Conservation (phyloP, 73 alveolate species). For the Paramecium primaurelia region DNA sequence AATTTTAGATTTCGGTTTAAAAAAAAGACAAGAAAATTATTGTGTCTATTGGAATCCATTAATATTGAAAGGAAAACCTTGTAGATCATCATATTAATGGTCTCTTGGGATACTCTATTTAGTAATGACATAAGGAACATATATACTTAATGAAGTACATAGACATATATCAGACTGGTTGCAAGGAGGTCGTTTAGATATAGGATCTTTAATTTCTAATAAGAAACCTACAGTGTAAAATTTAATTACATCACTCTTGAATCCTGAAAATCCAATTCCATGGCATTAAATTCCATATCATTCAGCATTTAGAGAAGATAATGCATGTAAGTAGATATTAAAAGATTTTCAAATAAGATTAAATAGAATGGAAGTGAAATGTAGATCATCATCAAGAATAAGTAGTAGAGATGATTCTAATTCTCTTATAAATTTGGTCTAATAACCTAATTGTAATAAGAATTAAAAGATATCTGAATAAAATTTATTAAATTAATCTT, state of each 20-base stretch:
- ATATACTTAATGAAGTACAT: background rate
- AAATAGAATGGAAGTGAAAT: background rate
- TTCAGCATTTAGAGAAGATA: conserved; percentile 33
- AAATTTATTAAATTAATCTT: background rate
- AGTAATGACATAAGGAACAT: conserved; percentile 28
- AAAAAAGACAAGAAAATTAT: conserved; percentile 4
- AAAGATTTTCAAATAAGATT: background rate
- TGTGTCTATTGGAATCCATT: conserved; percentile 42
- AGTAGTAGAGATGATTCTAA: conserved; percentile 8
- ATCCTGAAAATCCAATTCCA: conserved; percentile 33
- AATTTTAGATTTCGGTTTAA: conserved; percentile 16
- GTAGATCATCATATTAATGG: background rate
- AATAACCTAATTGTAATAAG: background rate
- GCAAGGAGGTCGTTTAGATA: conserved; percentile 13
- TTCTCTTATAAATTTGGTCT: background rate
- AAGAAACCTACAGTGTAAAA: background rate
- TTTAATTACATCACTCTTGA: background rate
- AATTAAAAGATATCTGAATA: background rate
- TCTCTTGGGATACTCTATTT: conserved; percentile 14
- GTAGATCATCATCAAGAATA: conserved; percentile 7
- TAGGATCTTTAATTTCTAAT: background rate
- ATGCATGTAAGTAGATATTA: background rate
- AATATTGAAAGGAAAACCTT: conserved; percentile 19
- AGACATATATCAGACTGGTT: background rate
- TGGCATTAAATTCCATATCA: conserved; percentile 34